phyloP scores from a whole-genome alignment of 2,329 filamentous ascomycete species.

The Penicillium sp. region DNA sequence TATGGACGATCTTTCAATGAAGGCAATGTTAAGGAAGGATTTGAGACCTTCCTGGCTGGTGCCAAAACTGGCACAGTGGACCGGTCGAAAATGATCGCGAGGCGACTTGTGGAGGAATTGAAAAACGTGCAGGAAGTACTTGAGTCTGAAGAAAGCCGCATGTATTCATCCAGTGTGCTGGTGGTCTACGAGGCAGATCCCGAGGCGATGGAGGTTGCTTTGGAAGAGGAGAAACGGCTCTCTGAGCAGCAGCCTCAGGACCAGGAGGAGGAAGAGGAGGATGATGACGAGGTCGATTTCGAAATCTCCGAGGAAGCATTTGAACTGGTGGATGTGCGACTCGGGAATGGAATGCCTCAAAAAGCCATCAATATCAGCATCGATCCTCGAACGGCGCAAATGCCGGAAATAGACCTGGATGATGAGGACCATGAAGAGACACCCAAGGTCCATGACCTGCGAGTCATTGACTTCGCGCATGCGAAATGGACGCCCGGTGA shows the following conservation, averaged over 20 bases:
- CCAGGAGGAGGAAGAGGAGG: conserved; percentile 31
- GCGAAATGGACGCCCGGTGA: conserved; percentile 77
- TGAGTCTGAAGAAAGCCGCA: conserved; percentile 61
- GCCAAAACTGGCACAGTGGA: conserved; percentile 42
- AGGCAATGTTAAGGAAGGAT: conserved; percentile 57
- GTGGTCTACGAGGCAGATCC: conserved; percentile 67
- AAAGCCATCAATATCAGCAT: conserved; percentile 37
- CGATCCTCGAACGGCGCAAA: conserved; percentile 38
- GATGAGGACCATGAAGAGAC: conserved; percentile 54
- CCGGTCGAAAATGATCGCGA: conserved; percentile 45
- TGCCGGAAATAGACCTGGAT: conserved; percentile 44
- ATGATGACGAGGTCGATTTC: conserved; percentile 31
- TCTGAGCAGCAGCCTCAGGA: conserved; percentile 16
- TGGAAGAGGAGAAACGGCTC: conserved; percentile 46
- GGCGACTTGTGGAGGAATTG: conserved; percentile 43
- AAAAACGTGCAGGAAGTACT: conserved; percentile 48
- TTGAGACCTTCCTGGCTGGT: conserved; percentile 57
- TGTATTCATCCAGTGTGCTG: conserved; percentile 66
- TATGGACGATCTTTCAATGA: conserved; percentile 61
- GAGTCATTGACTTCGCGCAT: conserved; percentile 96
- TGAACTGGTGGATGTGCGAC: conserved; percentile 32
- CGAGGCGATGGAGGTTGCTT: conserved; percentile 52
- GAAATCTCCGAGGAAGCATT: conserved; percentile 32
- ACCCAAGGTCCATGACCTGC: conserved; percentile 73
- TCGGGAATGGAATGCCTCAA: conserved; percentile 30